Percentiles rank a stretch among this genome's conserved stretches.
phyloP scores from a whole-genome alignment of 495 filamentous ascomycete genomes.

The Sabuloglossum arenarium region DNA sequence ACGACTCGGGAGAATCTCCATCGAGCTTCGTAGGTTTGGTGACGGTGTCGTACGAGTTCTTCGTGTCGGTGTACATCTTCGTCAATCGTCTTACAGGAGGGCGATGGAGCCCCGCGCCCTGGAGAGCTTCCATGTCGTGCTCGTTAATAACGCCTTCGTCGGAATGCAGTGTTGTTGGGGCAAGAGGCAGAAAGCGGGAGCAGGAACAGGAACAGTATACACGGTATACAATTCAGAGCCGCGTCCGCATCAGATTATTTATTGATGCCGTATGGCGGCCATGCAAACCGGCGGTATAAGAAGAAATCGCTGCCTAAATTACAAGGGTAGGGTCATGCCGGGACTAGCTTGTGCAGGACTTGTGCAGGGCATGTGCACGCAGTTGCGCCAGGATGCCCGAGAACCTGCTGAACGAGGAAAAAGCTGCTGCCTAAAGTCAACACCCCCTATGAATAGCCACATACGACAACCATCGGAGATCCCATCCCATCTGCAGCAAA shows the following conservation, averaged over 20 bases:
- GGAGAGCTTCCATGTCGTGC: background rate
- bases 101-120: background rate
- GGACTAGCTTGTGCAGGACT: background rate
- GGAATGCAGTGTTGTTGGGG: background rate
- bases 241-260: too few relatives aligned
- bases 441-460: background rate
- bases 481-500: too few relatives aligned
- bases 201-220: background rate
- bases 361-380: background rate
- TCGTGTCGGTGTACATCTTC: conserved; percentile 81
- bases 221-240: background rate
- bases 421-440: background rate
- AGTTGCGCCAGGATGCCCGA: background rate
- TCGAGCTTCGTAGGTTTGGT: conserved; percentile 41
- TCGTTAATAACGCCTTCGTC: background rate
- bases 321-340: background rate
- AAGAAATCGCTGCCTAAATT: background rate
- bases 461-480: background rate
- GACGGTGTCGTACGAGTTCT: conserved; percentile 67
- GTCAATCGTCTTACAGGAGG: conserved; percentile 43
- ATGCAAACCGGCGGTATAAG: background rate
- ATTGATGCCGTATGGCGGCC: too few relatives aligned
- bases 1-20: conserved; percentile 26
- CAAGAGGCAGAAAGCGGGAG: background rate
- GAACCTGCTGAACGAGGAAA: background rate